These are phyloP conservation scores for Neurospora intermedia DNA, from an alignment of 495 filamentous ascomycete genomes.

Conservation along the genomic window DNA sequence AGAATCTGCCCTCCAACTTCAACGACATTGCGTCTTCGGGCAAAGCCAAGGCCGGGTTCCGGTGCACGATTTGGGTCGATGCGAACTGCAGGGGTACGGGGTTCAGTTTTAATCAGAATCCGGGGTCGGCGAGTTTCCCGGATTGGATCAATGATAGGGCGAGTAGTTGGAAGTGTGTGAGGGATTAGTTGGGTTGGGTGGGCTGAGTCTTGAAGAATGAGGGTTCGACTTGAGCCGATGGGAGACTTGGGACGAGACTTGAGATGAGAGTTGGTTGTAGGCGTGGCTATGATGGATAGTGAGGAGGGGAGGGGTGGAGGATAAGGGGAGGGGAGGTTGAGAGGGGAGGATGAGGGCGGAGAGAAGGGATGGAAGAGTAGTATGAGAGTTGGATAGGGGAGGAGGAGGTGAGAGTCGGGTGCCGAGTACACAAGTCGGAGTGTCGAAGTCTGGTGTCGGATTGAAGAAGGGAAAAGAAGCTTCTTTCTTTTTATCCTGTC, in stretches of 20 bases:
- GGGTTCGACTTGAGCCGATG: too few relatives aligned
- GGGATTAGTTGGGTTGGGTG: background rate
- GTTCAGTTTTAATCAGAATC: constrained; percentile 3
- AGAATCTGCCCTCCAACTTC: constrained; percentile 12
- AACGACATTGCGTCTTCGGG: constrained; percentile 4
- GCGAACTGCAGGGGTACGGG: constrained; percentile 8
- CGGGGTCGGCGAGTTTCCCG: background rate
- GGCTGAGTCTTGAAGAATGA: too few relatives aligned
- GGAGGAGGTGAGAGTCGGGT: background rate
- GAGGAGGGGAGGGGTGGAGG: too few relatives aligned
- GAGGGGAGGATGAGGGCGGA: too few relatives aligned
- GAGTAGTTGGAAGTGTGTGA: constrained; percentile 10
- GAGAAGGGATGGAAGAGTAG: too few relatives aligned
- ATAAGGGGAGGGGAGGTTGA: too few relatives aligned
- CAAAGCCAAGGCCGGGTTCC: constrained; percentile 9
- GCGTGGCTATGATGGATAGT: too few relatives aligned
- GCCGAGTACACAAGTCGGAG: background rate
- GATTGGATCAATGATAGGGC: constrained; percentile 11
- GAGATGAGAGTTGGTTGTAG: too few relatives aligned
- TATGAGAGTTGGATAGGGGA: too few relatives aligned
- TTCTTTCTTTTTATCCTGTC: background rate
- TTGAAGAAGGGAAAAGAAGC: background rate
- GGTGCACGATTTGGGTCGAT: constrained; percentile 15
- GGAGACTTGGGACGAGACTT: too few relatives aligned
- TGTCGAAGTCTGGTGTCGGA: background rate